Evolutionary conservation across 192 early-diverging fungal genomes (phyloP), one percentile per base, ranked within the genome.

Genomic region (Lobosporangium transversale): DNA sequence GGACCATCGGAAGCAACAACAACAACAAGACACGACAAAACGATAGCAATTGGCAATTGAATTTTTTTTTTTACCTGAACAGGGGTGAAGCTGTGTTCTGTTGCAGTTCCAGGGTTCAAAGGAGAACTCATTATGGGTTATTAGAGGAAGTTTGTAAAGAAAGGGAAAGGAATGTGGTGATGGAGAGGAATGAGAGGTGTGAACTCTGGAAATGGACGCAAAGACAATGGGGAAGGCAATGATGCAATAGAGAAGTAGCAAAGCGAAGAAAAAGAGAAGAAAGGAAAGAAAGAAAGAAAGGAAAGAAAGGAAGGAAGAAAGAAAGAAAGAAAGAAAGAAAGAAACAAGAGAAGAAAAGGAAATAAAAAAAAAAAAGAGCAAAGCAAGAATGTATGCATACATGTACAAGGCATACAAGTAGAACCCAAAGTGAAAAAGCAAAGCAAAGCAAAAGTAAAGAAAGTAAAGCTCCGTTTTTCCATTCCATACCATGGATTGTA

Each of bases 81-180:
- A 42, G 70, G 70, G 31, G 26, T 33, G 42, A 59, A 65, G 62
- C 32, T 31, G 20, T 62, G 61, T 37, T 64, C 61, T 57, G 70
- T 59, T 51, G 70, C 70, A 15, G 61, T 63, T 18, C 57, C 58
- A 37, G 67, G 51, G 42, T 69, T 69, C 51, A 61, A 61, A 12
- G 67, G 67, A 26, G 67, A 69, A 52, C 58, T 69, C 67, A 69
- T 69, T 58, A 35, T 55, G 42, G 48, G 32, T 37, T n/a, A n/a
- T n/a, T 49, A 18, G 67, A 8, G 37, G 29, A 48, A 17, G 30
- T 43, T 24, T 0, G 42, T 10, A 14, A 40, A 40, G 37, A 40
- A 7, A 40, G 14, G 37, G 64, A 26, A 23, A 45, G n/a, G 37
- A 45, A 45, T 43, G 32, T 24, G 15, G 0, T 29, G 35, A 21